Evolutionary conservation across 805 yeast genomes (phyloP), one percentile per base, ranked within the genome.

Genomic region (Spathaspora arborariae): DNA sequence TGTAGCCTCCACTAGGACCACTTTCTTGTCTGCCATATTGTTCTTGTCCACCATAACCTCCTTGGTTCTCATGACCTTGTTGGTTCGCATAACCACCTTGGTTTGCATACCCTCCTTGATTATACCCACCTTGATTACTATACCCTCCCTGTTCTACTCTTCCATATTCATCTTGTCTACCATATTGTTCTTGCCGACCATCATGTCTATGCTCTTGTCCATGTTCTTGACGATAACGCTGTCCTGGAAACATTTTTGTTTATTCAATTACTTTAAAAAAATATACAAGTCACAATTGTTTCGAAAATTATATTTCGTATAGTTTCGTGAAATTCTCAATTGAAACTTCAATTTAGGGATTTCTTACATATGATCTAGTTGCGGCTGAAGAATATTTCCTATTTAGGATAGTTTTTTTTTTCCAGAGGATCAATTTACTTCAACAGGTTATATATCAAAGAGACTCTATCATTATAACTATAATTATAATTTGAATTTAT

Each of bases 11-110:
- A 21, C 21, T n/a, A 11, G 33, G 10, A 4, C 39, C 38, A 5
- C 50, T 35, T 20, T 37, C 41, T 20, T 38, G 37, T 33, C 30
- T 45, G 11, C 58, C 36, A 50, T 42, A 43, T 3, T 16, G 11
- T 16, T 30, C 35, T 15, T 30, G 35, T 3, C 35, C n/a, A 24
- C 34, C 48, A 39, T 45, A 38, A 16, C 37, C 41, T 20, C 30
- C 46, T 45, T 40, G 48, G 3, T 9, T 22, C 9, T 9, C 26
- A 22, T 34, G 45, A 5, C 34, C 18, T 3, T 45, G 8, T 39
- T 27, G 35, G 3, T 24, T 42, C 34, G 34, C 39, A 19, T 33
- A 35, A 39, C 45, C 46, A 41, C 27, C 42, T 20, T 37, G 43
- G 1, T 13, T 21, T 5, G 39, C 27, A 42, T 33, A 20, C 11